Evolutionary conservation across 768 basidiomycete species (phyloP), one percentile per base, ranked within the genome.

Genomic region (Cyclocybe cylindracea): DNA sequence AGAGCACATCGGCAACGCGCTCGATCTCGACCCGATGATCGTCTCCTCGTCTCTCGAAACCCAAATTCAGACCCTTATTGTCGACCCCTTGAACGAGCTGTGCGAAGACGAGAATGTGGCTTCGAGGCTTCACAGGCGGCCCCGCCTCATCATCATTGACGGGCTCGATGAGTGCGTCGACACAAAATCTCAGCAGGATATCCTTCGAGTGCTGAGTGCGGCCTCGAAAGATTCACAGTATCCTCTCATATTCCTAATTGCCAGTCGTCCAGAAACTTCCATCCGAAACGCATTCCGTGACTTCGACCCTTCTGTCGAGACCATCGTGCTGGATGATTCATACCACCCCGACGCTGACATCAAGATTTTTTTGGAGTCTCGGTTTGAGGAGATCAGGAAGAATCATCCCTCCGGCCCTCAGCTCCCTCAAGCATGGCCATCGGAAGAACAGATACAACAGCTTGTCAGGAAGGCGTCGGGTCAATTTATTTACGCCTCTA

Each of bases 401-500:
- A 44, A 18, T 10, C 53, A 54, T 24, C 53, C 53, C 16, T 32
- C 16, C 7, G 13, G 38, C 14, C 5, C 24, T 11, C 46, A 39
- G 14, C 13, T 44, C 31, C 53, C 47, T 39, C 4, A 18, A 1
- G 7, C 54, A 4, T 69, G 65, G 67, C 67, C 65, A 1, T 4
- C 50, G 1, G 13, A 43, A 0, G 41, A 46, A 4, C 39, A 50
- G 8, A 46, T 64, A 9, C 32, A 57, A 10, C 18, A 31, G 0
- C 53, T 69, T 3, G 61, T 57, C 0, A 14, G 44, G 2, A 59
- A 57, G 31, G 55, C 67, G 1, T 58, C 58, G 0, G 65, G 67
- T 0, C 56, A 63, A 41, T 66, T 66, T 35, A 57, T 67, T 29
- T 69, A 66, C 35, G 64, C 58, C 0, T 53, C 62, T 0, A 60